A percentile compares a stretch with the other conserved stretches of the same genome.
phyloP scores from a whole-genome alignment of 352 stramenopile genomes.

The Thraustochytrium sp. region DNA sequence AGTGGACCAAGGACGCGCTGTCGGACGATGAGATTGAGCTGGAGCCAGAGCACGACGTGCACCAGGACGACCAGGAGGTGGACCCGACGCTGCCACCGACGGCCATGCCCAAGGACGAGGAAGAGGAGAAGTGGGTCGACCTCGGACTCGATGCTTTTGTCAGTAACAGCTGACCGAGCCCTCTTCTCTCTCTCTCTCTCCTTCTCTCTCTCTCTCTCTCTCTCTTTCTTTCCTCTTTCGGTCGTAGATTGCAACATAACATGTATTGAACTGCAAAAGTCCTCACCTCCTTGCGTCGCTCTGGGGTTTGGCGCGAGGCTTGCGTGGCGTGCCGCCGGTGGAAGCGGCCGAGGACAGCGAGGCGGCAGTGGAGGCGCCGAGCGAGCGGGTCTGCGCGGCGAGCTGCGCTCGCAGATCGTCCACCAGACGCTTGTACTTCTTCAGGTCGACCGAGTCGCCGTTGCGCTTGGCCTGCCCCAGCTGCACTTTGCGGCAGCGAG shows the following conservation, averaged over 20 bases:
- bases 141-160: slow-evolving; percentile 24
- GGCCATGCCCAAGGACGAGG: slow-evolving; percentile 20
- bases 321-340: background rate
- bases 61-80: slow-evolving; percentile 8
- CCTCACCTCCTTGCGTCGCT: too few species aligned
- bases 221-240: too few species aligned
- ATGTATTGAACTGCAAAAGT: too few species aligned
- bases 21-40: slow-evolving; percentile 40
- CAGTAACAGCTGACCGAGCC: too few species aligned
- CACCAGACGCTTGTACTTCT: slow-evolving; percentile 31
- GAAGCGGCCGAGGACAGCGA: background rate
- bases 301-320: too few species aligned
- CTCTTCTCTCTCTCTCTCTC: too few species aligned
- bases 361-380: background rate
- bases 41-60: background rate
- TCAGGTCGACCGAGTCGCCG: background rate
- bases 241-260: too few species aligned
- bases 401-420: slow-evolving; percentile 17
- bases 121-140: slow-evolving; percentile 37
- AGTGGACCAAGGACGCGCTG: slow-evolving; percentile 30
- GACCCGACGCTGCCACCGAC: background rate
- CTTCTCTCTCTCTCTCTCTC: too few species aligned
- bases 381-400: background rate
- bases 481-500: slow-evolving; percentile 73
- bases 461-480: slow-evolving; percentile 65